phyloP scores from a whole-genome alignment of 2,329 filamentous ascomycete species.

The Phyllosticta ampelicida region DNA sequence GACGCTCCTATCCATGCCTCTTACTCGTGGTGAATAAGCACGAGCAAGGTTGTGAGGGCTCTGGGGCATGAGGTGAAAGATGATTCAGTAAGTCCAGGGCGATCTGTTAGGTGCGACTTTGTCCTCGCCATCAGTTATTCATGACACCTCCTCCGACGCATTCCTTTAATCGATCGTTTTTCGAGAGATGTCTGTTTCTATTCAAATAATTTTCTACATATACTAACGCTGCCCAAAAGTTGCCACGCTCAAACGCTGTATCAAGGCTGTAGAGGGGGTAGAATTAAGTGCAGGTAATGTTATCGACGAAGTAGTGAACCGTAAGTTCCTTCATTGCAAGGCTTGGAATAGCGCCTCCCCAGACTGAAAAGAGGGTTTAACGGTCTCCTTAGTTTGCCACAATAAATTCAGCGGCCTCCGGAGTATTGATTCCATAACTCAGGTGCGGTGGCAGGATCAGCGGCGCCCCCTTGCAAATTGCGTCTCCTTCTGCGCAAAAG shows the following conservation, averaged over 20 bases:
- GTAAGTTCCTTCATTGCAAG: not conserved
- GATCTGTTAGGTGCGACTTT: no score
- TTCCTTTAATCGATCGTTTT: not conserved
- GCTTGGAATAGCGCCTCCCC: not conserved
- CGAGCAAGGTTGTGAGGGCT: no score
- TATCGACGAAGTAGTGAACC: not conserved
- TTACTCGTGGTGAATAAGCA: no score
- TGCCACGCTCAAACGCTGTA: not conserved
- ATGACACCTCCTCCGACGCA: not conserved
- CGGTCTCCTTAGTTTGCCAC: not conserved
- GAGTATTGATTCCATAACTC: constrained; percentile 23
- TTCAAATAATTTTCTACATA: not conserved
- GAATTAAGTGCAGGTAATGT: not conserved
- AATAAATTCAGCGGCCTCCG: constrained; percentile 21
- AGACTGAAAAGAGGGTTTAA: not conserved
- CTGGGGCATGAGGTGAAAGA: no score
- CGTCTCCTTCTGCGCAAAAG: constrained; percentile 25
- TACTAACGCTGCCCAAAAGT: not conserved
- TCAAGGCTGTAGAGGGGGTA: not conserved
- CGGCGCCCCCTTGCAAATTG: constrained; percentile 23
- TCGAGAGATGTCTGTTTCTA: not conserved
- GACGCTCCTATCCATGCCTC: no score
- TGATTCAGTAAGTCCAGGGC: no score
- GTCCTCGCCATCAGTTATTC: no score
- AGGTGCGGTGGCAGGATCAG: constrained; percentile 24